These are phyloP conservation scores for Citrullus mucosospermus DNA, from an alignment of 306 rosid genomes.

Conservation along the genomic window DNA sequence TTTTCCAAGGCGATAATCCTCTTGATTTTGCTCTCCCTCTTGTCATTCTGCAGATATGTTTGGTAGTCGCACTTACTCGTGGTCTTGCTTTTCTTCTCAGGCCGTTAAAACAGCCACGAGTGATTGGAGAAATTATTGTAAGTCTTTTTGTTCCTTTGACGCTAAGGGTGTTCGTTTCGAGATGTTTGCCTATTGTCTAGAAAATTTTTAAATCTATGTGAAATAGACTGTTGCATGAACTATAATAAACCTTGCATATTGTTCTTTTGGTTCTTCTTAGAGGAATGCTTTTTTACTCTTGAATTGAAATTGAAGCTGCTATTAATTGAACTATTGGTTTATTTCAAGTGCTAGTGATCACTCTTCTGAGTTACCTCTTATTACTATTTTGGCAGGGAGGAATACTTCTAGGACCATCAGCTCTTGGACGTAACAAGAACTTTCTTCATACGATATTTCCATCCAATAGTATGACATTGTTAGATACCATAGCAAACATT, in stretches of 20 bases:
- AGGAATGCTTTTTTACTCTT: neutral
- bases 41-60: constrained; percentile 36
- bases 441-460: constrained; percentile 60
- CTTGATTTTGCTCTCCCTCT: constrained; percentile 70
- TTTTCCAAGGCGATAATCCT: constrained; percentile 76
- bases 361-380: neutral
- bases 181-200: neutral
- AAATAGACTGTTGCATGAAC: neutral
- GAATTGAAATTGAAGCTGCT: neutral
- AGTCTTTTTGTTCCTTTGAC: constrained; percentile 13
- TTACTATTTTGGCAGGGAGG: constrained; percentile 53
- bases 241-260: neutral
- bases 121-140: constrained; percentile 58
- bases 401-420: constrained; percentile 78
- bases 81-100: constrained; percentile 31
- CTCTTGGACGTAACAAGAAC: constrained; percentile 53
- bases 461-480: constrained; percentile 53
- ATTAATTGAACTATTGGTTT: neutral
- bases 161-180: neutral
- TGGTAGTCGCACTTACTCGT: constrained; percentile 31
- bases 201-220: neutral
- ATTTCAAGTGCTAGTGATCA: neutral
- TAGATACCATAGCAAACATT: constrained; percentile 81
- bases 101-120: constrained; percentile 46
- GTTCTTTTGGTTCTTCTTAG: neutral